Base-by-base conservation (phyloP, 1,139 yeast genomes). In the Lodderomyces theae region DNA sequence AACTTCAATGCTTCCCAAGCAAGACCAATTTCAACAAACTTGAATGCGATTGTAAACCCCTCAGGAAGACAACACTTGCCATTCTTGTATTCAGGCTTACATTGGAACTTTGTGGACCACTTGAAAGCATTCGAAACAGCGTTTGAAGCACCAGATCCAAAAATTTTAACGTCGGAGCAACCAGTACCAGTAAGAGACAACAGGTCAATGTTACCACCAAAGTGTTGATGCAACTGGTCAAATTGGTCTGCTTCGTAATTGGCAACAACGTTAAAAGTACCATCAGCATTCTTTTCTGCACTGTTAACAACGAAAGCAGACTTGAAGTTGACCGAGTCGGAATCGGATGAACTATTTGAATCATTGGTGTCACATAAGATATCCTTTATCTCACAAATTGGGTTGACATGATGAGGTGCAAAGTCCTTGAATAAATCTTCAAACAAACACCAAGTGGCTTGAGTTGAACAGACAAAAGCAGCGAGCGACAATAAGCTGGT, bases 11-110 rank as follows among this genome's bases (percentile, higher is more conserved):
- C 35, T 26, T 35, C 40, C 21, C 37, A 33, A 19, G 15, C 79
- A 9, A 89, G 88, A 52, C 82, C 89, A 10, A 86, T 87, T 43
- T 89, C 38, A 26, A 16, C n/a, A 21, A 69, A 72, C 50, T 82
- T 88, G 42, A 82, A 74, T 0, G 88, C 89, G 6, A 45, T 41
- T 36, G 36, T 24, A 29, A 45, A 42, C 17, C 36, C 40, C 11
- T 38, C 30, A 33, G 48, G 48, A 36, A 45, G 38, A 42, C 48
- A 45, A 42, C 41, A 39, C 37, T 45, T 45, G 18, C 48, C 48
- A 15, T 37, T 36, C 12, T 33, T 25, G 18, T 28, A 21, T 36
- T 42, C 42, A 38, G 48, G 44, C 30, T 45, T 30, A 22, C 41
- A 37, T 35, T 40, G 36, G 31, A 45, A 42, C n/a, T 38, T 40